These are phyloP conservation scores for Glycine tomentella DNA, from an alignment of 306 rosid genomes.

Conservation along the genomic window DNA sequence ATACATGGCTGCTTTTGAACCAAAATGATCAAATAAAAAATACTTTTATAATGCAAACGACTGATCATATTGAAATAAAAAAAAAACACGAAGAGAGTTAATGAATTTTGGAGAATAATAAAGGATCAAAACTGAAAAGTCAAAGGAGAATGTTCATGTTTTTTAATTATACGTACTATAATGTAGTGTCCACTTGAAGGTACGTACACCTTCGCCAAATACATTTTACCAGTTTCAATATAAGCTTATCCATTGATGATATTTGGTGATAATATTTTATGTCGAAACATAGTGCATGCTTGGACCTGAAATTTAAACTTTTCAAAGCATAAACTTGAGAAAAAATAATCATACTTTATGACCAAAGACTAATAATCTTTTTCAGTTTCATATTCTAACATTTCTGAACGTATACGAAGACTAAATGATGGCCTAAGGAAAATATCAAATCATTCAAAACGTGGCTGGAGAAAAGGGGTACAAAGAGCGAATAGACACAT, in stretches of 20 bases:
- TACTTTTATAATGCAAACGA: too few relatives aligned
- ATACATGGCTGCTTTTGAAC: too few relatives aligned
- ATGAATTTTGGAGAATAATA: too few relatives aligned
- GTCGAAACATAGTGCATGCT: not conserved
- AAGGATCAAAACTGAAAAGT: too few relatives aligned
- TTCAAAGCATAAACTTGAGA: too few relatives aligned
- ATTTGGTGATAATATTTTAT: not conserved
- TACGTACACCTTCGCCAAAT: not conserved
- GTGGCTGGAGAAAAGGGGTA: not conserved
- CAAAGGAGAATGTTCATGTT: too few relatives aligned
- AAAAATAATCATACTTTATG: not conserved
- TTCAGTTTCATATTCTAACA: not conserved
- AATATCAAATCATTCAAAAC: slow-evolving; percentile 19
- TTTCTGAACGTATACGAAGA: not conserved
- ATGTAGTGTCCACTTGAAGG: too few relatives aligned
- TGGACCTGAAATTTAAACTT: too few relatives aligned
- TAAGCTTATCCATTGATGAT: not conserved
- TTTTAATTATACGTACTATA: too few relatives aligned
- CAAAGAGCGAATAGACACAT: not conserved
- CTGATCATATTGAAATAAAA: too few relatives aligned
- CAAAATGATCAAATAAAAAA: too few relatives aligned
- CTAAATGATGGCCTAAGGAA: not conserved
- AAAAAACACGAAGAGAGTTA: too few relatives aligned
- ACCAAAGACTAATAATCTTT: slow-evolving; percentile 11
- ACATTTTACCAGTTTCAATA: not conserved